phyloP scores from a whole-genome alignment of 495 filamentous ascomycete genomes.

The Chaetomium fimeti region DNA sequence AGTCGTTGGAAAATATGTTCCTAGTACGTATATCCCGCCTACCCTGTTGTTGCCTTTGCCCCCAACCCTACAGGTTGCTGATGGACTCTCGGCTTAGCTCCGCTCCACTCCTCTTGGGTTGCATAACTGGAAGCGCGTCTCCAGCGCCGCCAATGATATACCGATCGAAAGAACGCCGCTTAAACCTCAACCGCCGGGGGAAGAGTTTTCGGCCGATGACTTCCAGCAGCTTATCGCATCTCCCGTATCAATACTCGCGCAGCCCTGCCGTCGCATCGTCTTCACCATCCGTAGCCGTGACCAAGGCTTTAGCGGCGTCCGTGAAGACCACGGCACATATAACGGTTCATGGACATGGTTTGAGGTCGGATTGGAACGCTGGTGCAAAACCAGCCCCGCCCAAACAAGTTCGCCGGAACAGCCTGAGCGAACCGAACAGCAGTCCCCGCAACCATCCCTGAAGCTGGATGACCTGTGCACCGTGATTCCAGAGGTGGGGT shows the following conservation, averaged over 20 bases:
- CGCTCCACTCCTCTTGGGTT: conserved; percentile 46
- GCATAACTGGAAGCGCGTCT: conserved; percentile 22
- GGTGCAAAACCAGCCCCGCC: conserved; percentile 28
- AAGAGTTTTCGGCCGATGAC: conserved; percentile 35
- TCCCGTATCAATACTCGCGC: conserved; percentile 34
- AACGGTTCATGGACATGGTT: conserved; percentile 68
- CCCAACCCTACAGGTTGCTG: background rate
- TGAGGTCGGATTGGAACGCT: conserved; percentile 57
- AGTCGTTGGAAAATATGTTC: conserved; percentile 39
- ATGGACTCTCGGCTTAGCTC: conserved; percentile 32
- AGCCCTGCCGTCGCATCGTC: conserved; percentile 57
- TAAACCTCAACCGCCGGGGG: conserved; percentile 17
- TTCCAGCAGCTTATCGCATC: conserved; percentile 37
- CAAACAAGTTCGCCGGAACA: background rate
- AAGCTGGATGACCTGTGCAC: conserved; percentile 22
- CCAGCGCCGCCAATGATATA: background rate
- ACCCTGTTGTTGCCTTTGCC: background rate
- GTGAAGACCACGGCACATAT: conserved; percentile 48
- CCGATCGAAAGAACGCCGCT: background rate
- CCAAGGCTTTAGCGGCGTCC: conserved; percentile 59
- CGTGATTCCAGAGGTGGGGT: conserved; percentile 20
- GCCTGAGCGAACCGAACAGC: background rate
- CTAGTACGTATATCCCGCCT: conserved; percentile 33
- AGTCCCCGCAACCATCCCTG: conserved; percentile 14
- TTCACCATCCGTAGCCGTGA: conserved; percentile 65